Base-by-base conservation (phyloP, 495 filamentous ascomycete species). In the Chaetomium tenue region DNA sequence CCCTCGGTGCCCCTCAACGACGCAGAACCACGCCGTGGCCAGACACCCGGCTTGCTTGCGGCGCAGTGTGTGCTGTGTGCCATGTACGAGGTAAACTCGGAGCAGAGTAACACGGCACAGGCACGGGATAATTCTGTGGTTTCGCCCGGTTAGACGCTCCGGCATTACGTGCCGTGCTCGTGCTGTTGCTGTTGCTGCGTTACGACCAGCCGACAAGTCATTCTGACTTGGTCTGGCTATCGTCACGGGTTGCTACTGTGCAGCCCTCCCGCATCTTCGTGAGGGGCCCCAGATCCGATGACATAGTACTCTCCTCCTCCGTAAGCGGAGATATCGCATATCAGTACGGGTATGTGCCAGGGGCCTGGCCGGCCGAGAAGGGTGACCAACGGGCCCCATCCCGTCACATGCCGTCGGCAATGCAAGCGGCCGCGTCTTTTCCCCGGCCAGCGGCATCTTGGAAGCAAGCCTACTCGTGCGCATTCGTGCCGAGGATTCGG, bases 341-440 rank as follows among this genome's bases (percentile, higher is more conserved):
- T 11, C 33, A 37, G n/a, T 30, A 30, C 28, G 3, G 6, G 33
- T 37, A 37, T n/a, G n/a, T n/a, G n/a, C 9, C 33, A 37, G 33
- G 33, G 33, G 33, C 25, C 46, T 39, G 28, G 4, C 46, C 46
- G 58, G 46, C 28, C 28, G 58, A 51, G 58, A 39, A n/a, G 39
- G 23, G 28, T 12, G 33, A 58, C 6, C n/a, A 22, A 30, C 6
- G 25, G 42, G 44, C 39, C 3, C 30, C 20, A 12, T 22, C 33
- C 59, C 47, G 37, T 40, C 48, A 44, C 47, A 52, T 53, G 59
- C 59, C 47, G 59, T 53, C 33, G 30, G 47, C 59, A 61, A 22
- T 61, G 59, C 47, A 53, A 13, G 13, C 33, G 23, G 30, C 59
- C 59, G 48, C 18, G 30, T 15, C 2, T 37, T 46, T n/a, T 37